Base-by-base conservation (phyloP, 768 basidiomycete species). In the Lepiota brunneoincarnata region DNA sequence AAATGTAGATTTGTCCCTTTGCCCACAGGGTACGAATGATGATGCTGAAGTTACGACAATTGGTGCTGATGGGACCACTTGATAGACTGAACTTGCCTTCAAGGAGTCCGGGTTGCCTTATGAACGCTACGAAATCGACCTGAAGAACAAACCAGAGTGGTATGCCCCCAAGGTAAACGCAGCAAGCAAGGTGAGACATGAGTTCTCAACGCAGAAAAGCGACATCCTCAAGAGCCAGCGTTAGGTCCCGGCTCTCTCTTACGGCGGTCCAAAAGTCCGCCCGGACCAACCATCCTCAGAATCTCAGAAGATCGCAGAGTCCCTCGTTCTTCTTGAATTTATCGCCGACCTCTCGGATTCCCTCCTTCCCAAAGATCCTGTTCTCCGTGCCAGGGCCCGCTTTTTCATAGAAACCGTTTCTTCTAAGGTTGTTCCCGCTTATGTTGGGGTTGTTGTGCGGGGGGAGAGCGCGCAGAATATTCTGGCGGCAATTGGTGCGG, bases 131-230 rank as follows among this genome's bases (percentile, higher is more conserved):
- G 77, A 86, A 58, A 78, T 89, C 43, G 82, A 87, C 59, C 67
- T 89, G 11, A 45, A 54, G 58, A 82, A 84, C 70, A 89, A 88
- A 69, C 86, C 86, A 1, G 81, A 77, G 46, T 87, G 85, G 86
- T 87, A 84, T 62, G 79, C 79, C 0, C 75, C 78, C 0, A 76
- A 81, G 55, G 78, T 89, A 36, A 89, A 88, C 67, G 81, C 81
- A 1, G 83, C 78, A 0, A 79, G 79, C 69, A 87, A 86, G 77
- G 86, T 83, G 60, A 14, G 63, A 21, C 9, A 36, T 34, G 21
- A 12, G 9, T n/a, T 15, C 12, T 43, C 9, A 36, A 21, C 38
- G 43, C 10, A 15, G 15, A 5, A 48, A n/a, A 5, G 26, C 10
- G 41, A 21, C 10, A 9, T 11, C 9, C 28, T 24, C 40, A n/a